Percentiles rank a stretch among this genome's conserved stretches.
Evolutionary conservation across 176 grass and related monocot genomes (phyloP).

Genomic region (Eremochloa ophiuroides): DNA sequence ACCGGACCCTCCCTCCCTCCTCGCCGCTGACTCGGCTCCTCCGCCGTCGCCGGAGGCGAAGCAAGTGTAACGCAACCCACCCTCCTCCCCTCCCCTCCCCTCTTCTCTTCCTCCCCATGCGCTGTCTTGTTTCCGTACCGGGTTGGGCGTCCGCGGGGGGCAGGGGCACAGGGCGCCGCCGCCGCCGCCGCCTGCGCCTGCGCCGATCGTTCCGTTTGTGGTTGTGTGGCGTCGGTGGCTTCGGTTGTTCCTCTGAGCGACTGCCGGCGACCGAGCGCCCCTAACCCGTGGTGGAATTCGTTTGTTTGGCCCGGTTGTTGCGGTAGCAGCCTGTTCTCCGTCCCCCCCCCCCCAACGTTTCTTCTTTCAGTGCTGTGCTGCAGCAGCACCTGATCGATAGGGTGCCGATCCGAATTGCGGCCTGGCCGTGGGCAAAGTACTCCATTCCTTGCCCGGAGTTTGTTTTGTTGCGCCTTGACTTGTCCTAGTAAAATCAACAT

Average conservation of each 20-base stretch:
- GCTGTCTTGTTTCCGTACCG: not conserved
- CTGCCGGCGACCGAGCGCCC: not conserved
- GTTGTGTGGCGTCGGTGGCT: not conserved
- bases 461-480: not conserved
- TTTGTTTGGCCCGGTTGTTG: not conserved
- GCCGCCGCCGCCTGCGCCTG: too few species aligned
- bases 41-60: not conserved
- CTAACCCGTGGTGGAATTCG: not conserved
- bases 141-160: not conserved
- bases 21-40: not conserved
- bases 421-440: not conserved
- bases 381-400: not conserved
- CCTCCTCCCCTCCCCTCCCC: not conserved
- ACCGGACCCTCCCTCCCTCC: not conserved
- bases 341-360: not conserved
- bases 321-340: not conserved
- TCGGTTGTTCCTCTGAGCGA: not conserved
- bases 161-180: not conserved
- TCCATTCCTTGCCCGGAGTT: not conserved
- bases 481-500: not conserved
- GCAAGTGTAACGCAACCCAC: not conserved
- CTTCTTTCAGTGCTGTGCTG: too few species aligned
- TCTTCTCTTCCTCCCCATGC: not conserved
- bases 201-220: not conserved
- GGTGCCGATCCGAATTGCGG: not conserved